phyloP scores from a whole-genome alignment of 345 rosid genomes.

The Eutrema yunnanense region DNA sequence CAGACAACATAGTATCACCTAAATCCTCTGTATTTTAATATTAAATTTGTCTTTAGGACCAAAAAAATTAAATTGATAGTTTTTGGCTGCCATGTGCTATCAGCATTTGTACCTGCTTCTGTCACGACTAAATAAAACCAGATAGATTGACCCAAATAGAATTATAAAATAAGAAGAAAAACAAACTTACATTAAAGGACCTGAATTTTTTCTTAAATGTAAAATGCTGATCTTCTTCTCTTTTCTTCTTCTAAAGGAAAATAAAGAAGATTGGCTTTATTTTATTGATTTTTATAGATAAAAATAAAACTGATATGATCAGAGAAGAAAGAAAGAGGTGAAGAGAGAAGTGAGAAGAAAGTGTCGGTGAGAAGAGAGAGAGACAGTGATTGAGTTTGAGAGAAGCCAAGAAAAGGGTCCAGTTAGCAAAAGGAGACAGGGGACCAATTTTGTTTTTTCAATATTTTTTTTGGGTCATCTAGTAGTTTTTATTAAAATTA shows the following conservation, averaged over 20 bases:
- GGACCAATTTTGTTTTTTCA: conserved; percentile 22
- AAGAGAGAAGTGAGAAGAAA: conserved; percentile 31
- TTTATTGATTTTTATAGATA: not conserved
- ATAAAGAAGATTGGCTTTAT: not conserved
- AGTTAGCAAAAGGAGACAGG: conserved; percentile 26
- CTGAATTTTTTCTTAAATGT: not conserved
- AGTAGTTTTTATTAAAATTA: too few relatives aligned
- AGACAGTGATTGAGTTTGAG: not conserved
- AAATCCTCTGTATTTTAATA: conserved; percentile 21
- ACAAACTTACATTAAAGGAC: conserved; percentile 5
- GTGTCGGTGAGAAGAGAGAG: conserved; percentile 43
- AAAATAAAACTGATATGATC: conserved; percentile 5
- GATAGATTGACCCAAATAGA: not conserved
- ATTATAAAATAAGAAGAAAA: not conserved
- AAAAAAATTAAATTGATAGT: conserved; percentile 5
- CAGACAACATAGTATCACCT: conserved; percentile 30
- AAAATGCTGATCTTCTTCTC: conserved; percentile 15
- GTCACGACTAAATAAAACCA: conserved; percentile 6
- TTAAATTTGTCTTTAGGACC: not conserved
- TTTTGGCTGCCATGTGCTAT: conserved; percentile 18
- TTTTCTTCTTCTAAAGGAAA: not conserved
- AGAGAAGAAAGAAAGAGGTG: not conserved
- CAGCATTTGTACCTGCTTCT: conserved; percentile 32
- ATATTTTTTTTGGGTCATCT: too few relatives aligned
- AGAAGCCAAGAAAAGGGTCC: conserved; percentile 25